Evolutionary conservation across 139 green algal species (phyloP).

Genomic region (Tetradesmus lagerheimii): DNA sequence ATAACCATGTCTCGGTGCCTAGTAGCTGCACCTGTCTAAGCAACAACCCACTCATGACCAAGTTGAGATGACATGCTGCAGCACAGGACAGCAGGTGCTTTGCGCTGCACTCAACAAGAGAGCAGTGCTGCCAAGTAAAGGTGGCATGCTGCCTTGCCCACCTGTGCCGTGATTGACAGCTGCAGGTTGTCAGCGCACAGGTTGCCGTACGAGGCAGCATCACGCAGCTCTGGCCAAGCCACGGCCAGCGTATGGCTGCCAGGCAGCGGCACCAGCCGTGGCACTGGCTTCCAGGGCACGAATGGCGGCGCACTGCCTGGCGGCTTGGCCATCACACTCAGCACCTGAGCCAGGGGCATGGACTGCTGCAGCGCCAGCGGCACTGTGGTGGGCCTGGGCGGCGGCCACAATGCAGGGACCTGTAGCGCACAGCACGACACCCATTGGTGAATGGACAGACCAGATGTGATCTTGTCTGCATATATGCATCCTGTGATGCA

Average conservation of each 20-base stretch:
- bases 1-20: not conserved
- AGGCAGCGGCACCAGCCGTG: constrained; percentile 79
- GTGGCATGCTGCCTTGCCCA: not conserved
- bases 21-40: no score
- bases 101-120: not conserved
- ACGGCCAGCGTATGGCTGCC: constrained; percentile 72
- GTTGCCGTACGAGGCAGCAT: constrained; percentile 68
- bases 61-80: not conserved
- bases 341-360: constrained; percentile 79
- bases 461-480: no score
- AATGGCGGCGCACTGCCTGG: constrained; percentile 72
- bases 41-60: not conserved
- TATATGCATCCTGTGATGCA: no score
- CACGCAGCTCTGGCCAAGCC: constrained; percentile 60
- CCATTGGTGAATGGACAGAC: not conserved
- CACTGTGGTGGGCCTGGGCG: constrained; percentile 68
- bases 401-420: constrained; percentile 63
- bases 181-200: constrained; percentile 81
- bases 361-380: constrained; percentile 81
- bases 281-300: constrained; percentile 79
- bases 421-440: not conserved
- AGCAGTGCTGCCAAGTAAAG: not conserved
- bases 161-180: constrained; percentile 62
- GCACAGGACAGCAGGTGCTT: not conserved
- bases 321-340: constrained; percentile 76